These are phyloP conservation scores for Fusarium paranaense DNA, from an alignment of 2,329 filamentous ascomycete species.

Conservation along the genomic window DNA sequence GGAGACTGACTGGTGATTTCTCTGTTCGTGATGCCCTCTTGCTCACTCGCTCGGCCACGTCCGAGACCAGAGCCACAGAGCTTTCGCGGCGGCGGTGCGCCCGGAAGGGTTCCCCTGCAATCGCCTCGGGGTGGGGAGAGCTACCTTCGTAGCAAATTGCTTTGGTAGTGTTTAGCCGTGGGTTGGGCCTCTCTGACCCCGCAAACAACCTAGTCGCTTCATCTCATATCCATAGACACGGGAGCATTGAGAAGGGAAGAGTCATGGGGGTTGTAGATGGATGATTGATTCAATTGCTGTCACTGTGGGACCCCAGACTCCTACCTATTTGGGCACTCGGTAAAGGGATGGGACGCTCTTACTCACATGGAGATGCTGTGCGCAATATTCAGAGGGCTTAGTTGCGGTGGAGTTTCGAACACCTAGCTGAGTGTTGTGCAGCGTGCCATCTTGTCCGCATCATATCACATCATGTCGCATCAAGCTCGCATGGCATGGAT, in stretches of 20 bases:
- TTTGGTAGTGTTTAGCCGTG: neutral
- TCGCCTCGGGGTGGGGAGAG: constrained; percentile 14
- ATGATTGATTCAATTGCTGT: constrained; percentile 7
- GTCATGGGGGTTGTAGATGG: constrained; percentile 22
- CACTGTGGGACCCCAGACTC: constrained; percentile 9
- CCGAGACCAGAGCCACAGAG: constrained; percentile 11
- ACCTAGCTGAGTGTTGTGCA: constrained; percentile 10
- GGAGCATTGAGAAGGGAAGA: constrained; percentile 13
- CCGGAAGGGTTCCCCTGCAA: constrained; percentile 23
- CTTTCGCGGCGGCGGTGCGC: neutral
- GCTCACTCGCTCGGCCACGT: constrained; percentile 17
- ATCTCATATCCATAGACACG: constrained; percentile 26
- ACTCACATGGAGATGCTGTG: neutral
- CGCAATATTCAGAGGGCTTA: neutral
- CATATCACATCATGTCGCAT: constrained; percentile 28
- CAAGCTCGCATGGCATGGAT: constrained; percentile 15
- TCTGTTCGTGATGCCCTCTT: constrained; percentile 10
- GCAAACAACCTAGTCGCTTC: constrained; percentile 31
- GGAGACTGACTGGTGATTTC: constrained; percentile 28
- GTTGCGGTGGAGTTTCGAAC: constrained; percentile 26
- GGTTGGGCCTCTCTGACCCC: constrained; percentile 27
- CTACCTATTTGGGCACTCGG: constrained; percentile 8
- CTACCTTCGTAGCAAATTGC: constrained; percentile 30
- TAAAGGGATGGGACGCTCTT: constrained; percentile 1
- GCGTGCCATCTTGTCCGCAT: constrained; percentile 20